Percentiles rank a stretch among this genome's conserved stretches.
Conservation (phyloP, 1,284 basidiomycete genomes). For the Trichosporon coremiiforme region DNA sequence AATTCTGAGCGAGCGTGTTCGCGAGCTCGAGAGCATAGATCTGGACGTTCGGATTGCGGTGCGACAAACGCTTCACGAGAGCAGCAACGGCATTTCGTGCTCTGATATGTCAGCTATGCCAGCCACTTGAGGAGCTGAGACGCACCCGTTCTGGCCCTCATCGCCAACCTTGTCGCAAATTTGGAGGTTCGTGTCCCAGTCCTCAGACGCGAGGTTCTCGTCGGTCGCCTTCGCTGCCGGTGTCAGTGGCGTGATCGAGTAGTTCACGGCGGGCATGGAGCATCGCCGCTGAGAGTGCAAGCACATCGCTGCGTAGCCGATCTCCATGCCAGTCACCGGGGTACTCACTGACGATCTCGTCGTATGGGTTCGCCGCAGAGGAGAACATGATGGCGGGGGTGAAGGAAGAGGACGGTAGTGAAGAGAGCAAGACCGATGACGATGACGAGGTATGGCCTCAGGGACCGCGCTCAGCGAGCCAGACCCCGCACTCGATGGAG, state of each 20-base stretch:
- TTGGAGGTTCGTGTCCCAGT: conserved; percentile 93
- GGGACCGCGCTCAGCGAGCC: neutral
- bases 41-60: conserved; percentile 96
- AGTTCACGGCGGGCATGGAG: neutral
- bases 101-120: conserved; percentile 61
- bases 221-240: conserved; percentile 83
- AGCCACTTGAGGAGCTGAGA: no score
- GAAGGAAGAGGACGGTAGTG: neutral
- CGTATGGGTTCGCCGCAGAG: conserved; percentile 72
- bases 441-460: conserved; percentile 7
- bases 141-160: conserved; percentile 79
- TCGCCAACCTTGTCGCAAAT: conserved; percentile 95
- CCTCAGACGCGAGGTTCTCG: conserved; percentile 89
- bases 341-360: conserved; percentile 84
- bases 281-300: neutral
- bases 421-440: conserved; percentile 13
- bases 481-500: neutral
- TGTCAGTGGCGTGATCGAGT: conserved; percentile 18
- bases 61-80: conserved; percentile 84
- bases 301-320: neutral
- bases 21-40: conserved; percentile 83
- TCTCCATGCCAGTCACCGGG: neutral
- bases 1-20: conserved; percentile 90
- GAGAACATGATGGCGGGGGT: conserved; percentile 55
- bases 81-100: conserved; percentile 83